Evolutionary conservation across 2,329 filamentous ascomycete species (phyloP).

Genomic region (Raffaelea albimanens): DNA sequence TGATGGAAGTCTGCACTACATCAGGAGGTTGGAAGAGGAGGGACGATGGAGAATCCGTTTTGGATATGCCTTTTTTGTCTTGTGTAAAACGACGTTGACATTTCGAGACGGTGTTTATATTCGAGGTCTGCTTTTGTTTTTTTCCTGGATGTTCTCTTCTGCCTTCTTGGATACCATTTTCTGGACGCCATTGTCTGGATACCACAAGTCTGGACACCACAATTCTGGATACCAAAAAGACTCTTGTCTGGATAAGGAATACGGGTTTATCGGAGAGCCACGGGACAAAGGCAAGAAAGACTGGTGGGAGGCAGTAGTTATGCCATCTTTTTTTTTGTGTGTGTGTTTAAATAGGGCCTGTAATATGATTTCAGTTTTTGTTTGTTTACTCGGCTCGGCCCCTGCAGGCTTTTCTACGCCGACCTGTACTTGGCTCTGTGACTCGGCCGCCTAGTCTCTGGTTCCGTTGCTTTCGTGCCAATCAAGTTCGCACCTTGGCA

Average conservation of each 20-base stretch:
- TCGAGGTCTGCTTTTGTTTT: neutral
- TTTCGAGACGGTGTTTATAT: neutral
- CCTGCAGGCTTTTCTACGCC: no score
- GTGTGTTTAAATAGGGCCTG: slow-evolving; percentile 3
- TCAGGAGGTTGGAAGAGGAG: no score
- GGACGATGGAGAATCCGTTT: neutral
- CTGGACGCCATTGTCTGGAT: no score
- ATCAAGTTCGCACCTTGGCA: no score
- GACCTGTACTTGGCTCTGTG: no score
- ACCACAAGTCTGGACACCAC: no score
- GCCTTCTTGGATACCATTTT: no score
- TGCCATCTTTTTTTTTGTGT: neutral
- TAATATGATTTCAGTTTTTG: slow-evolving; percentile 4
- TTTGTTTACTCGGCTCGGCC: no score
- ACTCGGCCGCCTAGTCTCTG: no score
- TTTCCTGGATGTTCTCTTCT: neutral
- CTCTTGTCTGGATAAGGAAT: neutral
- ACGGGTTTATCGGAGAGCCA: neutral
- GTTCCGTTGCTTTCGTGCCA: no score
- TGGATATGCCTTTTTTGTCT: neutral
- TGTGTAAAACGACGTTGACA: neutral
- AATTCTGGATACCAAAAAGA: neutral
- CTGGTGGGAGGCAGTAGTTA: neutral
- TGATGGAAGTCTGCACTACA: no score
- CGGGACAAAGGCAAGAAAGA: neutral